Conservation (phyloP, 2,329 filamentous ascomycete species). For the Davidsoniella neocaledoniae region DNA sequence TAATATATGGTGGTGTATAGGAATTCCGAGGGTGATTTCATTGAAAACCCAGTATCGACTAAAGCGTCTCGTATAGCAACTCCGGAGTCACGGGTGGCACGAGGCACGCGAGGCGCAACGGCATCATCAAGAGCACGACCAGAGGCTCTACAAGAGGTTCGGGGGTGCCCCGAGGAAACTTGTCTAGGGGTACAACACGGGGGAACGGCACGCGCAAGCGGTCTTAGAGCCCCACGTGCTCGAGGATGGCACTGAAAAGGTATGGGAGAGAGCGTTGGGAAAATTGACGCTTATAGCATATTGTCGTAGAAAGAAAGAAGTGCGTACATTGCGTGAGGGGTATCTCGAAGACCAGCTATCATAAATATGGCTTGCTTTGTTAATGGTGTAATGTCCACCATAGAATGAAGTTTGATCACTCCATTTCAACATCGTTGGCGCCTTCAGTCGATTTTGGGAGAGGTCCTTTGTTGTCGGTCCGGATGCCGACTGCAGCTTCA, state of each 20-base stretch:
- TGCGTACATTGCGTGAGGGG: too few species aligned
- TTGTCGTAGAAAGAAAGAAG: too few species aligned
- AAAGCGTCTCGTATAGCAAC: constrained; percentile 30
- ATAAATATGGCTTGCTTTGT: background rate
- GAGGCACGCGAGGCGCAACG: constrained; percentile 24
- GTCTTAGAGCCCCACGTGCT: constrained; percentile 25
- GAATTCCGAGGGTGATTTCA: constrained; percentile 82
- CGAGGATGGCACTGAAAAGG: constrained; percentile 15
- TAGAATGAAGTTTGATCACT: constrained; percentile 14
- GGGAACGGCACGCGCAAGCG: constrained; percentile 13
- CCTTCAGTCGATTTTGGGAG: constrained; percentile 3
- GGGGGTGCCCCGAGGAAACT: constrained; percentile 13
- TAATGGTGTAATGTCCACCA: background rate
- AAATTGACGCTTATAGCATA: too few species aligned
- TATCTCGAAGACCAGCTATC: too few species aligned
- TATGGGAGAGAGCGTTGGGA: too few species aligned
- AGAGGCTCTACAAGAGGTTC: constrained; percentile 14
- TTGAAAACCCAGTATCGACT: constrained; percentile 59
- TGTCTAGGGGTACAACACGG: constrained; percentile 16
- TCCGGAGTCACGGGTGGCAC: constrained; percentile 21
- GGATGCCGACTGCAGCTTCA: constrained; percentile 60
- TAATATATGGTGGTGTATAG: constrained; percentile 24
- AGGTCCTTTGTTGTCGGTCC: constrained; percentile 45
- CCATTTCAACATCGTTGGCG: constrained; percentile 21
- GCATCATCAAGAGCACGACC: constrained; percentile 5